Evolutionary conservation across 495 filamentous ascomycete genomes (phyloP).

Genomic region (Penicillium maclennaniae): DNA sequence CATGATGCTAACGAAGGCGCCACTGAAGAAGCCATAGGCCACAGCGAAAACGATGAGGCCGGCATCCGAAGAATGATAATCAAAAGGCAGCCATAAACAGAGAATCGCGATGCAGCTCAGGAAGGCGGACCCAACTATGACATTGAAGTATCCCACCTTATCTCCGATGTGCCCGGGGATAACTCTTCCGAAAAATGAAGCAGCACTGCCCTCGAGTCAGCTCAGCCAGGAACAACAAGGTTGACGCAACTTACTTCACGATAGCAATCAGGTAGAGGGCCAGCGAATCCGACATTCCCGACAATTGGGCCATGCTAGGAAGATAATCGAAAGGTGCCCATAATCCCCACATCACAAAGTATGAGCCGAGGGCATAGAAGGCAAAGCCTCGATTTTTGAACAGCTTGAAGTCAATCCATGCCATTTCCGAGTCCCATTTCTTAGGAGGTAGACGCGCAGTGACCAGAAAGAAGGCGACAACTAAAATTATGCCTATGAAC

Average conservation of each 20-base stretch:
- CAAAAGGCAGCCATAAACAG: too few species aligned
- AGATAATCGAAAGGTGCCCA: background rate
- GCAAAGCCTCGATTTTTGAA: background rate
- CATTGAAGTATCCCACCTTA: constrained; percentile 9
- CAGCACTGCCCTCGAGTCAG: background rate
- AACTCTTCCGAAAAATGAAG: constrained; percentile 20
- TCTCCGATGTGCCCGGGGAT: constrained; percentile 11
- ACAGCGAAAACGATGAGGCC: too few species aligned
- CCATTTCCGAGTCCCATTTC: too few species aligned
- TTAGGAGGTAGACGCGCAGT: too few species aligned
- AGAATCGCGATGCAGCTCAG: too few species aligned
- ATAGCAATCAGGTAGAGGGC: constrained; percentile 31
- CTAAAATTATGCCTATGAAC: too few species aligned
- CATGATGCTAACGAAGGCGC: too few species aligned
- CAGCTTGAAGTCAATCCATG: too few species aligned
- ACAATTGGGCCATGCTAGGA: background rate
- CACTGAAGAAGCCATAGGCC: too few species aligned
- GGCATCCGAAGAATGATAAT: too few species aligned
- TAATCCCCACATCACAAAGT: background rate
- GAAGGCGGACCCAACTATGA: background rate
- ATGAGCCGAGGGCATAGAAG: background rate
- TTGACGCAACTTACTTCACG: constrained; percentile 6
- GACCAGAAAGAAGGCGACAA: too few species aligned
- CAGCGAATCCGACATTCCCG: constrained; percentile 36
- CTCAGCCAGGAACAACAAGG: too few species aligned